phyloP scores from a whole-genome alignment of 192 early-diverging fungal genomes.

The Allomyces macrogynus region DNA sequence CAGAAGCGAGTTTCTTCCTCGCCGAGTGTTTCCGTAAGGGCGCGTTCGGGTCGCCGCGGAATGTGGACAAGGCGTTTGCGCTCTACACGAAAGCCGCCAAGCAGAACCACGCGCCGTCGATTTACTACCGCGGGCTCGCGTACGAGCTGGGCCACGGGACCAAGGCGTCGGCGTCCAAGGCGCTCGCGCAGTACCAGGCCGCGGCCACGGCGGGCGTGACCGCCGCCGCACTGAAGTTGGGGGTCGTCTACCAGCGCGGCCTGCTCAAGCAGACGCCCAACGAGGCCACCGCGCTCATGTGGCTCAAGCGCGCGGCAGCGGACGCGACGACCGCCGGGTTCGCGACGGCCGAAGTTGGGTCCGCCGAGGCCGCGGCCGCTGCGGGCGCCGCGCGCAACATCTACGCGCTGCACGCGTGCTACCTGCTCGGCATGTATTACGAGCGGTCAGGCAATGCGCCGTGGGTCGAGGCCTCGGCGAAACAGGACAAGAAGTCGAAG shows the following conservation, averaged over 20 bases:
- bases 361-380: background rate
- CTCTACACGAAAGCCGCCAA: background rate
- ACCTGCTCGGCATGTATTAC: background rate
- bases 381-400: background rate
- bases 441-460: background rate
- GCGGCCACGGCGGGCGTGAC: background rate
- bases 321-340: background rate
- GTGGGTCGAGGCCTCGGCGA: too few relatives aligned
- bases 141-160: background rate
- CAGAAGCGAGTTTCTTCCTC: background rate
- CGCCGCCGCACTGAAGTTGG: background rate
- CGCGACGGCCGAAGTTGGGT: background rate
- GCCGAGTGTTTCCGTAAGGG: background rate
- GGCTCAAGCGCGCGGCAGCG: background rate
- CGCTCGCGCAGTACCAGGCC: background rate
- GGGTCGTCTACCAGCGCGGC: background rate
- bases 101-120: background rate
- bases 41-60: background rate
- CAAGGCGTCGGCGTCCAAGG: background rate
- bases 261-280: background rate
- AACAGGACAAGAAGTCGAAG: too few relatives aligned
- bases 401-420: constrained; percentile 1
- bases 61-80: background rate
- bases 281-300: background rate
- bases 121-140: background rate